Percentiles rank a stretch among this genome's conserved stretches.
Evolutionary conservation across 176 grass and related monocot genomes (phyloP).

Genomic region (Tuctoria greenei): DNA sequence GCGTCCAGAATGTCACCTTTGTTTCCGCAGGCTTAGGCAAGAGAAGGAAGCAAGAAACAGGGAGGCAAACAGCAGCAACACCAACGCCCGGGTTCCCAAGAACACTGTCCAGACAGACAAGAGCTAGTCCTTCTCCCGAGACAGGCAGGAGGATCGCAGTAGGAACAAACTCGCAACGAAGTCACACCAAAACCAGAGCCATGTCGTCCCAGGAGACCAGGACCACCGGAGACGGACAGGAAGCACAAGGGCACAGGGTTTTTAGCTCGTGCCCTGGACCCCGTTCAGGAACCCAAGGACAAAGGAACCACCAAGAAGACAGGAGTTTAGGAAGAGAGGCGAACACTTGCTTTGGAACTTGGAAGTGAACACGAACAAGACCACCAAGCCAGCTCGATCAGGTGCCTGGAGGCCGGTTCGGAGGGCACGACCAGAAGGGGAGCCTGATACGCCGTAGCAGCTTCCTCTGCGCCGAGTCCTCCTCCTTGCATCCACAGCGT

Average conservation of each 20-base stretch:
- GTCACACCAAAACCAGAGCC: constrained; percentile 49
- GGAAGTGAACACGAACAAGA: neutral
- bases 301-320: constrained; percentile 19
- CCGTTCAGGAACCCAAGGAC: constrained; percentile 23
- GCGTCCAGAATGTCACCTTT: constrained; percentile 27
- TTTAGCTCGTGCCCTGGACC: neutral
- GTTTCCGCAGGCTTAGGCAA: constrained; percentile 5
- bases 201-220: neutral
- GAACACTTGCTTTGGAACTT: neutral
- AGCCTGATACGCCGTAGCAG: constrained; percentile 56
- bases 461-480: constrained; percentile 53
- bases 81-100: constrained; percentile 35
- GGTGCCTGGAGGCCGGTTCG: constrained; percentile 79
- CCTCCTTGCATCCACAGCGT: constrained; percentile 26
- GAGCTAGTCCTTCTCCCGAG: neutral
- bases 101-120: constrained; percentile 23
- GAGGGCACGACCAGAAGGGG: constrained; percentile 78
- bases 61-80: constrained; percentile 26
- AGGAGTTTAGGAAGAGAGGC: neutral
- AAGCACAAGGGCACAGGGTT: constrained; percentile 18
- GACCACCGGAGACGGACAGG: neutral
- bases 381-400: constrained; percentile 26
- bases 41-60: constrained; percentile 5
- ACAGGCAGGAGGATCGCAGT: neutral
- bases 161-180: constrained; percentile 15